Conservation (phyloP, 441 rosid genomes). For the Erodium texanum region DNA sequence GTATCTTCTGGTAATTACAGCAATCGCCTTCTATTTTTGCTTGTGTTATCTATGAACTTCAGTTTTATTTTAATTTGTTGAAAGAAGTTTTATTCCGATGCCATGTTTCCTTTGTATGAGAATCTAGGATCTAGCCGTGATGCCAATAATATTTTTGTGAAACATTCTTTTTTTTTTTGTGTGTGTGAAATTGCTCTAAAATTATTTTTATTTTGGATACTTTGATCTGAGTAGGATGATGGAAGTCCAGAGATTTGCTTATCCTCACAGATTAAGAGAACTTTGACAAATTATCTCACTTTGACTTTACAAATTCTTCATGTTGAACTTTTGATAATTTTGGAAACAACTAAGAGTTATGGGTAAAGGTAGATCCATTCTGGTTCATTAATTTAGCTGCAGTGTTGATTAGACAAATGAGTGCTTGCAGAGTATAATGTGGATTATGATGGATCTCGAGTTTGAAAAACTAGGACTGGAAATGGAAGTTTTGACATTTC, state of each 20-base stretch:
- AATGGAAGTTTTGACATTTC: not conserved
- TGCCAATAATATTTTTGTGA: too few species aligned
- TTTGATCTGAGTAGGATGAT: not conserved
- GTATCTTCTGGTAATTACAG: constrained; percentile 77
- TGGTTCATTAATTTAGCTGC: not conserved
- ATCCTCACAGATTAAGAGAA: not conserved
- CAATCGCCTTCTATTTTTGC: too few species aligned
- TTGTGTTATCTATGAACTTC: too few species aligned
- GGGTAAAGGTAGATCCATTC: not conserved
- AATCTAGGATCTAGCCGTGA: too few species aligned
- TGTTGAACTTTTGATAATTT: not conserved
- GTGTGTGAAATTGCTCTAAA: too few species aligned
- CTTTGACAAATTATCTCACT: not conserved
- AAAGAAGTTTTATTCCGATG: too few species aligned
- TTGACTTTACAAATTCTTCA: not conserved
- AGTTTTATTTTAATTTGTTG: too few species aligned
- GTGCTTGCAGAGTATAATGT: not conserved
- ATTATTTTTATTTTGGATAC: too few species aligned
- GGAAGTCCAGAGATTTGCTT: not conserved
- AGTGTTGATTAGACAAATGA: too few species aligned
- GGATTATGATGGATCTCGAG: not conserved
- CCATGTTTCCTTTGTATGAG: too few species aligned
- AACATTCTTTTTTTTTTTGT: too few species aligned
- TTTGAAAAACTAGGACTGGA: not conserved
- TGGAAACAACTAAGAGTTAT: not conserved